Evolutionary conservation across 306 rosid genomes (phyloP), one percentile per base, ranked within the genome.

Genomic region (Alnus glutinosa): DNA sequence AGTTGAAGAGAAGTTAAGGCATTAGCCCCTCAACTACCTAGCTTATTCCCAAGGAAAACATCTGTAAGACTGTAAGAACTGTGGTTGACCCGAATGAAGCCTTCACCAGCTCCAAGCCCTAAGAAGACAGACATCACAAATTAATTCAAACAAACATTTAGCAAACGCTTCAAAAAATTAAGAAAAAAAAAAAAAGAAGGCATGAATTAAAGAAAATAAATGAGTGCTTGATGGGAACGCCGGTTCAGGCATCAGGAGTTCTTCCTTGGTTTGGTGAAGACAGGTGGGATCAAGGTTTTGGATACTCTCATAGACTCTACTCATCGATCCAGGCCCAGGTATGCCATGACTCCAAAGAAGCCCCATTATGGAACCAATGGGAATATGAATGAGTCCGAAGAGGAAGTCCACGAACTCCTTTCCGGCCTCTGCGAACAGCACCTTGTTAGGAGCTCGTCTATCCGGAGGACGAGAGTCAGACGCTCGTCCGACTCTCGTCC

Each of bases 51-150:
- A 23, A 67, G 72, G 51, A 67, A 67, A 67, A 67, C 72, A 12
- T 67, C 72, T 67, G 51, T 67, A n/a, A 67, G 72, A 28, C 72
- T 67, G 51, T 67, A n/a, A 67, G 72, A 28, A 67, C 72, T 18
- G 72, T 18, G 51, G 34, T 2, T 7, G 50, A 67, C 30, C 11
- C 7, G 28, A 42, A 37, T 1, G 72, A 67, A 18, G 42, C 51
- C 72, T 3, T 67, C 42, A 42, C 7, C 71, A 67, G 32, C 72
- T 67, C 72, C 16, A 67, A 15, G 15, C 72, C 72, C 72, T 67
- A n/a, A 63, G 23, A 67, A 16, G 13, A 9, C 32, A 39, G 4
- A 18, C 72, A 67, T 1, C 69, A 62, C 18, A 67, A 23, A 23
- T 23, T 23, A 37, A 9, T 0, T 18, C 16, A 9, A 15, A 9